Evolutionary conservation across 1,139 yeast species (phyloP).

Genomic region (Geotrichum aggregatum): DNA sequence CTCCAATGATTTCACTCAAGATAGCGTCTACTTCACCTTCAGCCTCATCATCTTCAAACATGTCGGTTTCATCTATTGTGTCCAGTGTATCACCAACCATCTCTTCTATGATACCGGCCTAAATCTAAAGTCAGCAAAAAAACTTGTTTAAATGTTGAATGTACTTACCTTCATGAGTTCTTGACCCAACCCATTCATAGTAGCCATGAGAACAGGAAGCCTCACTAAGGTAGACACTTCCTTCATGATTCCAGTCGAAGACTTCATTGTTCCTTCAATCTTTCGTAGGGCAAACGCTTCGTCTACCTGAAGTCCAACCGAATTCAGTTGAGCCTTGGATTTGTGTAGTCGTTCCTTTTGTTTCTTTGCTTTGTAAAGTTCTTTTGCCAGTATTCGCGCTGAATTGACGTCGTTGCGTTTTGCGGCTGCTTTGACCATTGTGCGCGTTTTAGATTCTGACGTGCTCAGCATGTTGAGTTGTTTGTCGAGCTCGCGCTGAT

Average conservation of each 20-base stretch:
- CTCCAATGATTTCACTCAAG: constrained; percentile 49
- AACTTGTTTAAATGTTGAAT: background rate
- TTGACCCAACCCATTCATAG: constrained; percentile 81
- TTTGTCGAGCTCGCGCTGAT: constrained; percentile 77
- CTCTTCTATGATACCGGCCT: constrained; percentile 84
- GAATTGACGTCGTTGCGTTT: constrained; percentile 70
- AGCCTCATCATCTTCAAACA: constrained; percentile 62
- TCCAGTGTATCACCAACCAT: constrained; percentile 93
- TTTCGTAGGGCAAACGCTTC: constrained; percentile 88
- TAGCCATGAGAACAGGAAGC: constrained; percentile 74
- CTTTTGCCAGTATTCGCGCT: constrained; percentile 77
- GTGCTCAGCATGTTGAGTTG: constrained; percentile 60
- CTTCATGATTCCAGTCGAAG: constrained; percentile 77
- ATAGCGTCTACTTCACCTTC: constrained; percentile 66
- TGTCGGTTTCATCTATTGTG: constrained; percentile 59
- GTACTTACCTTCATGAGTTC: constrained; percentile 62
- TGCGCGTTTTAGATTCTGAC: constrained; percentile 59
- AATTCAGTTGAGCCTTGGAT: constrained; percentile 80
- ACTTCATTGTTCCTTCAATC: constrained; percentile 74
- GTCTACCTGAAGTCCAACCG: constrained; percentile 81
- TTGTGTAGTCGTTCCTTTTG: constrained; percentile 71
- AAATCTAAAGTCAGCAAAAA: background rate
- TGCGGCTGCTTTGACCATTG: constrained; percentile 69
- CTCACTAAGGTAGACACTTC: constrained; percentile 78
- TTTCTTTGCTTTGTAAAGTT: constrained; percentile 66